Evolutionary conservation across 768 basidiomycete species (phyloP).

Genomic region (Cystobasidium onofrii): DNA sequence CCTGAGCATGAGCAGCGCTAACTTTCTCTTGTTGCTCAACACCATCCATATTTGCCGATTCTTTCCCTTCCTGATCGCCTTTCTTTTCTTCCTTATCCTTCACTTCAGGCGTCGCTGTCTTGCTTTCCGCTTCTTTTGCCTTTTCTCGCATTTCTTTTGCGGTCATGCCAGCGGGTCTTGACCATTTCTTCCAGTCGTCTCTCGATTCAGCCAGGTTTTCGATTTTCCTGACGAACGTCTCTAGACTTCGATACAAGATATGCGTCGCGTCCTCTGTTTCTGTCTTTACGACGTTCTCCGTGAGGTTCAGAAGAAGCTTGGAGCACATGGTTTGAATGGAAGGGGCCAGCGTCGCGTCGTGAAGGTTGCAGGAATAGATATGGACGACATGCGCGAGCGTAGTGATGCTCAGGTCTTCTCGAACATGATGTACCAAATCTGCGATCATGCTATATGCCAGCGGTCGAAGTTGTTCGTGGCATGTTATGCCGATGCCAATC

Average conservation of each 20-base stretch:
- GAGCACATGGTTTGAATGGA: slow-evolving; percentile 81
- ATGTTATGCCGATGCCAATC: slow-evolving; percentile 71
- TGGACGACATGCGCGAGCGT: slow-evolving; percentile 72
- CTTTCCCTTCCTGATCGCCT: slow-evolving; percentile 35
- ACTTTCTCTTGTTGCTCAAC: slow-evolving; percentile 13
- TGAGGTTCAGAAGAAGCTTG: slow-evolving; percentile 82
- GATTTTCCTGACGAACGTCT: slow-evolving; percentile 74
- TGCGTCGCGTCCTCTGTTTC: slow-evolving; percentile 67
- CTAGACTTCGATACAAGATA: slow-evolving; percentile 66
- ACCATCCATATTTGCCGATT: background rate
- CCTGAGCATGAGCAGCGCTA: background rate
- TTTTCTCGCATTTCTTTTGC: slow-evolving; percentile 42
- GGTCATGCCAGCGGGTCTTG: slow-evolving; percentile 23
- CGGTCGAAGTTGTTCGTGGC: slow-evolving; percentile 76
- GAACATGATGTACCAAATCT: slow-evolving; percentile 86
- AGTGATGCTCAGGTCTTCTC: slow-evolving; percentile 64
- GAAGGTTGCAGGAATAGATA: slow-evolving; percentile 77
- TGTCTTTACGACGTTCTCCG: slow-evolving; percentile 63
- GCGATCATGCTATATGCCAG: slow-evolving; percentile 79
- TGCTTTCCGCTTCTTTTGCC: slow-evolving; percentile 41
- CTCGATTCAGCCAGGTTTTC: slow-evolving; percentile 63
- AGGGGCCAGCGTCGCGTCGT: slow-evolving; percentile 71
- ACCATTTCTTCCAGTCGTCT: slow-evolving; percentile 42
- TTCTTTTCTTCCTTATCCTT: slow-evolving; percentile 51
- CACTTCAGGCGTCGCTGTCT: slow-evolving; percentile 36